These are phyloP conservation scores for Rossbeevera mucosa DNA, from an alignment of 768 basidiomycete species.

Conservation along the genomic window DNA sequence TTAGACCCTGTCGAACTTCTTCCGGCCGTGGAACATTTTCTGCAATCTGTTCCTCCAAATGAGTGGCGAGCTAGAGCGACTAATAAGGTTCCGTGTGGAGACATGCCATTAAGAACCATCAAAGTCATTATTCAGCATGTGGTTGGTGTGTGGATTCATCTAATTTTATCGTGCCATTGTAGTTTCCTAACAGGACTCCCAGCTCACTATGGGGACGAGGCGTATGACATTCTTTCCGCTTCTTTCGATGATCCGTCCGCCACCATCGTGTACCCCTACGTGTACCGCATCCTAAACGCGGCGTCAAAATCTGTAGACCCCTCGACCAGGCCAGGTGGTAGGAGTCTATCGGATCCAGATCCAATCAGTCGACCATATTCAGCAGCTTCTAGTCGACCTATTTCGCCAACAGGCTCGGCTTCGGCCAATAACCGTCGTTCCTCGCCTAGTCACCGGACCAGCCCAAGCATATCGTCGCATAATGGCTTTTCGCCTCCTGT, in stretches of 20 bases:
- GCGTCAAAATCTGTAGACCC: slow-evolving; percentile 41
- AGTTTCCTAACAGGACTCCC: slow-evolving; percentile 14
- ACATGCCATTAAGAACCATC: slow-evolving; percentile 96
- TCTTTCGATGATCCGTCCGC: slow-evolving; percentile 96
- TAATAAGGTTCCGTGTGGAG: slow-evolving; percentile 90
- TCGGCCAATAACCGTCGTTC: slow-evolving; percentile 52
- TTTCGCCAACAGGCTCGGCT: slow-evolving; percentile 64
- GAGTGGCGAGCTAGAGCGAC: slow-evolving; percentile 93
- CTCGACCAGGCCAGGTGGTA: slow-evolving; percentile 16
- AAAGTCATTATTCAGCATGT: slow-evolving; percentile 98
- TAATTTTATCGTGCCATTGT: slow-evolving; percentile 1
- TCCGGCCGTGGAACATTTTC: slow-evolving; percentile 88
- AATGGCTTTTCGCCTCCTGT: slow-evolving; percentile 50
- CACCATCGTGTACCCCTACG: slow-evolving; percentile 95
- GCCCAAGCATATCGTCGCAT: slow-evolving; percentile 60
- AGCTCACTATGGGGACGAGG: slow-evolving; percentile 84
- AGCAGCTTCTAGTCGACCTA: slow-evolving; percentile 61
- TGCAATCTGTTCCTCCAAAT: slow-evolving; percentile 90
- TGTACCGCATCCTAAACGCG: slow-evolving; percentile 85
- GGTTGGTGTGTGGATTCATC: slow-evolving; percentile 62
- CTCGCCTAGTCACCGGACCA: slow-evolving; percentile 62
- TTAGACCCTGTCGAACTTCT: slow-evolving; percentile 88
- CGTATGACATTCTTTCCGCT: slow-evolving; percentile 85
- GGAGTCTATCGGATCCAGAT: slow-evolving; percentile 37
- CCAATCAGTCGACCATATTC: slow-evolving; percentile 47